Evolutionary conservation across 371 early-diverging fungal species (phyloP).

Genomic region (Actinomortierella wolfii): DNA sequence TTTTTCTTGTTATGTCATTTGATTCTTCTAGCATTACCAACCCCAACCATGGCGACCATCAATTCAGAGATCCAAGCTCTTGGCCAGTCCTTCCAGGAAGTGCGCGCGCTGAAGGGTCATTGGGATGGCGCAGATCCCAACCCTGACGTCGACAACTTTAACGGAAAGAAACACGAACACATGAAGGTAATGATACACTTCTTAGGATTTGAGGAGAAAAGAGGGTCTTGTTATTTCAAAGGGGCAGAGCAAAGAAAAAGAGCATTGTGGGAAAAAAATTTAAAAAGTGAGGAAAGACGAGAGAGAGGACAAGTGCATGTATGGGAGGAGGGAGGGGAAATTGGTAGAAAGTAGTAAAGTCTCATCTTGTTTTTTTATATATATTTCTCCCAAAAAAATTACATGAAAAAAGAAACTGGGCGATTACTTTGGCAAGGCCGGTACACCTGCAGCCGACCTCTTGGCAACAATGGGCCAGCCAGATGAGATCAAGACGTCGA

Average conservation of each 20-base stretch:
- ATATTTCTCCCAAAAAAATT: too few relatives aligned
- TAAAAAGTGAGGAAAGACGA: too few relatives aligned
- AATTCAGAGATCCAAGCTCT: slow-evolving; percentile 43
- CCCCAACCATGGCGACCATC: slow-evolving; percentile 13
- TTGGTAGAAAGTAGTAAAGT: too few relatives aligned
- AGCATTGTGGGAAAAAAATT: too few relatives aligned
- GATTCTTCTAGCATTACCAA: too few relatives aligned
- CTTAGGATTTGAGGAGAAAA: too few relatives aligned
- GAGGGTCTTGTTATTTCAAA: too few relatives aligned
- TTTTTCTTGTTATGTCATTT: too few relatives aligned
- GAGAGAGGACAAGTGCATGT: too few relatives aligned
- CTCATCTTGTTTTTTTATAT: too few relatives aligned
- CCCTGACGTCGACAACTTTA: slow-evolving; percentile 54
- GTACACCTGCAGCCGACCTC: slow-evolving; percentile 51
- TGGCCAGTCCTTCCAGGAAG: slow-evolving; percentile 47
- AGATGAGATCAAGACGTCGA: slow-evolving; percentile 51
- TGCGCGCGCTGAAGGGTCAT: slow-evolving; percentile 55
- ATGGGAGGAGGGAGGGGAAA: too few relatives aligned
- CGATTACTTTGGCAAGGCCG: slow-evolving; percentile 51
- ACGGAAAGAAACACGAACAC: slow-evolving; percentile 58
- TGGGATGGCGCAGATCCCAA: slow-evolving; percentile 57
- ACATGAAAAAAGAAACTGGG: slow-evolving; percentile 48
- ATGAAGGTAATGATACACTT: slow-evolving; percentile 49
- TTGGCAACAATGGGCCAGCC: slow-evolving; percentile 56
- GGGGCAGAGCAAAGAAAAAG: too few relatives aligned